phyloP scores from a whole-genome alignment of 495 filamentous ascomycete genomes.

The Xylaria sp. region DNA sequence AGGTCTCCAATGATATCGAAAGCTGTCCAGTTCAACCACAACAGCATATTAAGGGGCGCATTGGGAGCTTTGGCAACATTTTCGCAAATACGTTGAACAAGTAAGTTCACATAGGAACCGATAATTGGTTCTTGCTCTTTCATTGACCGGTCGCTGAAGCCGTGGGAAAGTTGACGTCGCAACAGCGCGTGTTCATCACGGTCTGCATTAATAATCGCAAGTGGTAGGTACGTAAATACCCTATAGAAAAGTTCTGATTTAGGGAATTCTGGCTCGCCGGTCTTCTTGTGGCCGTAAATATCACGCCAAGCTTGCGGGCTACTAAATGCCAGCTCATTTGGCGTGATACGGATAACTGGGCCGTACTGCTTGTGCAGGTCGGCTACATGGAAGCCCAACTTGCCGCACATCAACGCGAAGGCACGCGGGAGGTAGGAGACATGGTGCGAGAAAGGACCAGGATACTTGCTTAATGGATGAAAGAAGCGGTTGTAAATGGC shows the following conservation, averaged over 20 bases:
- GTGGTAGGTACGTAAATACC: conserved; percentile 32
- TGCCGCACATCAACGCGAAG: conserved; percentile 30
- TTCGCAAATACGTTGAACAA: conserved; percentile 45
- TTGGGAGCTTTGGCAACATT: conserved; percentile 10
- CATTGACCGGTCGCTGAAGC: conserved; percentile 52
- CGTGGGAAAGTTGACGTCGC: conserved; percentile 49
- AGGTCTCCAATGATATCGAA: conserved; percentile 64
- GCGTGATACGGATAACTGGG: conserved; percentile 54
- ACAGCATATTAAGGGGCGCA: conserved; percentile 42
- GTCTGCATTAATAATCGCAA: conserved; percentile 33
- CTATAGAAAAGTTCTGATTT: conserved; percentile 37
- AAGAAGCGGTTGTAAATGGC: conserved; percentile 50
- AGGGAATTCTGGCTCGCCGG: conserved; percentile 38
- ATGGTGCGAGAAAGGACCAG: conserved; percentile 46
- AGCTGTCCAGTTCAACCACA: conserved; percentile 58
- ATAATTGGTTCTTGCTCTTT: conserved; percentile 47
- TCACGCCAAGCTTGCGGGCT: conserved; percentile 56
- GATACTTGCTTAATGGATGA: conserved; percentile 52
- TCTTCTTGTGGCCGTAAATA: conserved; percentile 48
- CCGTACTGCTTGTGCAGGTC: conserved; percentile 53
- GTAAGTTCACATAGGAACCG: conserved; percentile 41
- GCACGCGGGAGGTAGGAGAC: conserved; percentile 35
- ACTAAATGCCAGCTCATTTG: conserved; percentile 53
- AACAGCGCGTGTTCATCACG: conserved; percentile 42
- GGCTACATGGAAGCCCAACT: conserved; percentile 42